Conservation (phyloP, 345 rosid genomes). For the Murraya koenigii region DNA sequence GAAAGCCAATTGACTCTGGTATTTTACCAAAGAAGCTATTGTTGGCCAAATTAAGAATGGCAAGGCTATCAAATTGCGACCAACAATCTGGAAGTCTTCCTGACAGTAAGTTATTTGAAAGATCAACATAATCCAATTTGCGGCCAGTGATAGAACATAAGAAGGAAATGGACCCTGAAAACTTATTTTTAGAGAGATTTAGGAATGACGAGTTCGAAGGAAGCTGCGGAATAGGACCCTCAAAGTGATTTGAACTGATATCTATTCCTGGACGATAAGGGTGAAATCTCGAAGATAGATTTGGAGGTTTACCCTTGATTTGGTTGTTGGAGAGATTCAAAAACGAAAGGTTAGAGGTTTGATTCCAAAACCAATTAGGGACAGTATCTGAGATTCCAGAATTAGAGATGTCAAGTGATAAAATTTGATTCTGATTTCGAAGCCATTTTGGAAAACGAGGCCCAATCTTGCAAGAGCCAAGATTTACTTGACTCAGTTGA, state of each 20-base stretch:
- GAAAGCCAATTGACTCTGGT: neutral
- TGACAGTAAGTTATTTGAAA: neutral
- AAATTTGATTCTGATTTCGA: neutral
- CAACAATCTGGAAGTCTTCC: neutral
- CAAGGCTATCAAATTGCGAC: neutral
- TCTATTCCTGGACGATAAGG: neutral
- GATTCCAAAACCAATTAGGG: neutral
- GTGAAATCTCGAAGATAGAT: neutral
- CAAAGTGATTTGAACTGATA: neutral
- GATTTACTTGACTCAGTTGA: neutral
- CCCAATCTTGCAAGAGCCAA: neutral
- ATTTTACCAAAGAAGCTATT: neutral
- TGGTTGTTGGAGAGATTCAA: neutral
- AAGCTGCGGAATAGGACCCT: neutral
- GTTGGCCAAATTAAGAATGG: neutral
- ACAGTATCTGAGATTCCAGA: neutral
- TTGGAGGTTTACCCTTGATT: neutral
- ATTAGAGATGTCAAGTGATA: neutral
- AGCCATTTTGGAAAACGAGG: neutral
- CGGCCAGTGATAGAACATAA: neutral
- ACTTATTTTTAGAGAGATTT: neutral
- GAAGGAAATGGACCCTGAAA: neutral
- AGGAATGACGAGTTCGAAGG: neutral
- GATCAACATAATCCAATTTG: neutral
- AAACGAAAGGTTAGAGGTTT: neutral